Base-by-base conservation (phyloP, 2,329 filamentous ascomycete species). In the Cercospora berteroae region DNA sequence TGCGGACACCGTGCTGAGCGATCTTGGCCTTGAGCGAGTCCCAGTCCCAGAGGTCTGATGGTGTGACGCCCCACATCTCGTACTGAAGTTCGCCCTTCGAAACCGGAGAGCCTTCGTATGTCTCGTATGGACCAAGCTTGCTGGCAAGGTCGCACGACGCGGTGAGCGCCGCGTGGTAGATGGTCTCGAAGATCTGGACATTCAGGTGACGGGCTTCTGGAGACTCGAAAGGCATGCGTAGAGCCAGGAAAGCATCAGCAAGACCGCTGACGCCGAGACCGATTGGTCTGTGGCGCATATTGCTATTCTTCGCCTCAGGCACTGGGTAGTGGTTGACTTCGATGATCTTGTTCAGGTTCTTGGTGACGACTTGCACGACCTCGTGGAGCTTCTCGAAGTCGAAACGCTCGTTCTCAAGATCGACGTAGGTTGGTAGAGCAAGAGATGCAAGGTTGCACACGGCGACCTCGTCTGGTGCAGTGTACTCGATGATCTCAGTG, bases 321-420 rank as follows among this genome's bases (percentile, higher is more conserved):
- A 99, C 94, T n/a, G 95, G 95, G 82, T 99, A 99, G 84, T 96
- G 90, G 85, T 99, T 99, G 83, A 96, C 88, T 72, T 99, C 94
- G 72, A 99, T 97, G 81, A 97, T 97, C 85, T 90, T 95, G 88
- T 99, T 99, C 79, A 99, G 82, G 82, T 99, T 99, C 79, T 89
- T 92, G 68, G 96, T 91, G 69, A 99, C 90, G 67, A 97, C 92
- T 81, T 95, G 91, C 50, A 89, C 90, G 70, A 98, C 94, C 74
- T 98, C 92, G 80, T 99, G 95, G 56, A 99, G 88, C 86, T 96
- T 97, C 81, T 94, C 85, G 83, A 99, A 99, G 85, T 99, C 93
- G 77, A 96, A 99, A 74, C 86, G 87, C 74, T 92, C 92, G 71
- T 90, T 87, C 79, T 87, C 87, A 79, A 94, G 90, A 82, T 99